These are phyloP conservation scores for Yamadazyma olivae DNA, from an alignment of 805 yeast genomes.

Conservation along the genomic window DNA sequence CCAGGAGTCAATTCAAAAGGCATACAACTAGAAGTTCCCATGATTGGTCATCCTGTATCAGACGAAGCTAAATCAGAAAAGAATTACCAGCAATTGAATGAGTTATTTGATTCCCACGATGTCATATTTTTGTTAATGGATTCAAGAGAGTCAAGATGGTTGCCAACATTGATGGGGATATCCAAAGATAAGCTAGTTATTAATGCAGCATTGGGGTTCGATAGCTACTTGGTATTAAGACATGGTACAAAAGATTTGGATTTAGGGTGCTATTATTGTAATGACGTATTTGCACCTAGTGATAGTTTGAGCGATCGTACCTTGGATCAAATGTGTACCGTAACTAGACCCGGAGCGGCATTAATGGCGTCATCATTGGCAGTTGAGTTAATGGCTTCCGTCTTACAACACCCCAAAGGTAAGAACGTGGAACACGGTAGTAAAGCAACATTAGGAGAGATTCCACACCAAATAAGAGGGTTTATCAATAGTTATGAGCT, in stretches of 20 bases:
- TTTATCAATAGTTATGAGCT: conserved; percentile 66
- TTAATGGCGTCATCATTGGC: conserved; percentile 82
- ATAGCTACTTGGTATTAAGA: conserved; percentile 88
- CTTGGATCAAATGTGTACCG: conserved; percentile 98
- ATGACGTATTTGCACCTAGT: conserved; percentile 91
- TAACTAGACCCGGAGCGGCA: conserved; percentile 95
- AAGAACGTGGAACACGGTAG: conserved; percentile 23
- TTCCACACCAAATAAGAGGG: conserved; percentile 92
- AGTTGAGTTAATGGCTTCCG: conserved; percentile 74
- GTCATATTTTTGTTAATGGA: conserved; percentile 82
- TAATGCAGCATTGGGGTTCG: conserved; percentile 95
- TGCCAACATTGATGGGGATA: conserved; percentile 83
- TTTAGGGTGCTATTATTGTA: conserved; percentile 93
- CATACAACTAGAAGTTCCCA: conserved; percentile 72
- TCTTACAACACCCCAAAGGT: conserved; percentile 62
- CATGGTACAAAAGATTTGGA: conserved; percentile 57
- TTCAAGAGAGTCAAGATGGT: conserved; percentile 94
- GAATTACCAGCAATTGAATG: conserved; percentile 52
- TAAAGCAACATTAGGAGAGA: conserved; percentile 60
- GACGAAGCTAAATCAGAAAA: conserved; percentile 46
- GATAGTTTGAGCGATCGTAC: conserved; percentile 87
- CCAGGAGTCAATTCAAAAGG: conserved; percentile 76
- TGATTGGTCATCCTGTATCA: conserved; percentile 89
- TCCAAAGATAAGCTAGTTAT: conserved; percentile 70
- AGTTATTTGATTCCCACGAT: conserved; percentile 67